These are phyloP conservation scores for Rhodofomes roseus DNA, from an alignment of 1,284 basidiomycete genomes.

Conservation along the genomic window DNA sequence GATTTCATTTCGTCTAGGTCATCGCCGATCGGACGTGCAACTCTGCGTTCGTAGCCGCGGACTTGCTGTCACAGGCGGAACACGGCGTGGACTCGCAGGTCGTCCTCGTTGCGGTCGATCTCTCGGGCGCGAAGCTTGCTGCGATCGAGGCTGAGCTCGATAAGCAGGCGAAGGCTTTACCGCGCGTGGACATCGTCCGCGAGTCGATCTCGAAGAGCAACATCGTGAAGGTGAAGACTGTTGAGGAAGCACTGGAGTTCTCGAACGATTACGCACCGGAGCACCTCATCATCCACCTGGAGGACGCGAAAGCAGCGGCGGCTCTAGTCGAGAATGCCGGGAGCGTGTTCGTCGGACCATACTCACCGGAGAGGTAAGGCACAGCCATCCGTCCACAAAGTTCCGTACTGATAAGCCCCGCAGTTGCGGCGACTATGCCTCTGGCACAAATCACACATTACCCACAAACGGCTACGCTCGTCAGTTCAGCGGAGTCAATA, in stretches of 20 bases:
- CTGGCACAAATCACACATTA: conserved; percentile 97
- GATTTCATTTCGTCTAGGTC: conserved; percentile 49
- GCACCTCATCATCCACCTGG: conserved; percentile 89
- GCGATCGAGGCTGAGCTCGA: conserved; percentile 88
- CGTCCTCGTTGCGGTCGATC: conserved; percentile 81
- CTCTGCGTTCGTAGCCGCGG: conserved; percentile 92
- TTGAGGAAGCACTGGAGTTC: conserved; percentile 82
- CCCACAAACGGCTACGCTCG: conserved; percentile 95
- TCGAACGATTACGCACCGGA: conserved; percentile 98
- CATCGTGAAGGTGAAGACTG: conserved; percentile 70
- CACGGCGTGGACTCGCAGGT: conserved; percentile 99
- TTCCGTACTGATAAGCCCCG: not conserved
- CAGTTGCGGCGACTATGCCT: conserved; percentile 97
- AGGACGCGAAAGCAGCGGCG: conserved; percentile 67
- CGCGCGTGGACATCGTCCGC: conserved; percentile 87
- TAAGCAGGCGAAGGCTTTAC: conserved; percentile 80
- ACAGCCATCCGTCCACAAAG: not conserved
- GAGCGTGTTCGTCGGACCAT: conserved; percentile 93
- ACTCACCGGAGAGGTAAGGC: conserved; percentile 87
- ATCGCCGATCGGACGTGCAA: conserved; percentile 88
- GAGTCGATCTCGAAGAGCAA: conserved; percentile 91
- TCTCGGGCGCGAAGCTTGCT: conserved; percentile 59
- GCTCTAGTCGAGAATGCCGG: conserved; percentile 84
- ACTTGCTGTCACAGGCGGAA: conserved; percentile 96
- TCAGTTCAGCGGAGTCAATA: conserved; percentile 98